phyloP scores from a whole-genome alignment of 352 stramenopile genomes.

The Globisporangium cederbergense region DNA sequence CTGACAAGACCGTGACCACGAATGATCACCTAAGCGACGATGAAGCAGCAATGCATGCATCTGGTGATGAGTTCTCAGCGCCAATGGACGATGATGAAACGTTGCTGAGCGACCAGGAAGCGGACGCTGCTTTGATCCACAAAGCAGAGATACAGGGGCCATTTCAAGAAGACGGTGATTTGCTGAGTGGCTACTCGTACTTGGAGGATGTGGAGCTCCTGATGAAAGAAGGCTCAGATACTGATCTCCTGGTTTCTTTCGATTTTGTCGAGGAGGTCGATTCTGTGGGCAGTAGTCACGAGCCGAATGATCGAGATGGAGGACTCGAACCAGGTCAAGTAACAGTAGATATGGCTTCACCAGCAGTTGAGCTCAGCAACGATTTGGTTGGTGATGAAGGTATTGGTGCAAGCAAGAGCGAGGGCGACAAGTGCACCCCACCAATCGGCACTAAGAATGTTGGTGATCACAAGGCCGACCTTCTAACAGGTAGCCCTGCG shows the following conservation, averaged over 20 bases:
- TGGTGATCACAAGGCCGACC: not conserved
- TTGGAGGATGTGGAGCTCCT: slow-evolving; percentile 29
- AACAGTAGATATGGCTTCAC: too few relatives aligned
- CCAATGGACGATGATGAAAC: not conserved
- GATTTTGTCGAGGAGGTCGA: slow-evolving; percentile 24
- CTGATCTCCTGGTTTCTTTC: slow-evolving; percentile 27
- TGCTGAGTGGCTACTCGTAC: slow-evolving; percentile 34
- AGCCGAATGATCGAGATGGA: not conserved
- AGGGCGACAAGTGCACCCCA: not conserved
- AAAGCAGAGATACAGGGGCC: not conserved
- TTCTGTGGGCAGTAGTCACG: not conserved
- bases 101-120: not conserved
- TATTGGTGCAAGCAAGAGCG: not conserved
- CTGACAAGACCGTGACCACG: not conserved
- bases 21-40: not conserved
- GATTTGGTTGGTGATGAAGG: not conserved
- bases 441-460: not conserved
- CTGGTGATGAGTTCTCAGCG: not conserved
- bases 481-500: not conserved
- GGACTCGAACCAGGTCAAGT: not conserved
- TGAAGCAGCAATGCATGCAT: not conserved
- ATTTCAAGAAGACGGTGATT: slow-evolving; percentile 10
- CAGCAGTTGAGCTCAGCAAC: not conserved
- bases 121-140: not conserved
- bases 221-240: not conserved